These are phyloP conservation scores for Auricularia sp. DNA, from an alignment of 768 basidiomycete species.

Conservation along the genomic window DNA sequence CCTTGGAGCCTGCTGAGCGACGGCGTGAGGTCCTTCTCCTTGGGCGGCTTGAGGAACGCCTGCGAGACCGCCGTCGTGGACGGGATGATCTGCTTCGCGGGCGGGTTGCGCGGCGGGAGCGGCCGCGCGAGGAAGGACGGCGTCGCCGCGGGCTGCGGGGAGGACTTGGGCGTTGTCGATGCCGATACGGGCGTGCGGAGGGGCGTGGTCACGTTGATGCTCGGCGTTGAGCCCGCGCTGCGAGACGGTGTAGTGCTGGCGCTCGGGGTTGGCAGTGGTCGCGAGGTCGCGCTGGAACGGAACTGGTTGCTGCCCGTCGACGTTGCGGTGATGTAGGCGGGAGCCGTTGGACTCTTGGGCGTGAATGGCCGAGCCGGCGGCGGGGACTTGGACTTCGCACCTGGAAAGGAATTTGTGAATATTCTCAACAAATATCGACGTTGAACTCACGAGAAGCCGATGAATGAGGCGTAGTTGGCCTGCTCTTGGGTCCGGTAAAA, in stretches of 20 bases:
- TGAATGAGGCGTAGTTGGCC: background rate
- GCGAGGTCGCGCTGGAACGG: background rate
- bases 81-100: background rate
- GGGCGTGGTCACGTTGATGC: background rate
- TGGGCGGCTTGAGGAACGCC: constrained; percentile 46
- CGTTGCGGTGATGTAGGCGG: background rate
- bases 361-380: background rate
- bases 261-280: background rate
- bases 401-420: no score
- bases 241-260: no score
- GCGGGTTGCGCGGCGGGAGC: background rate
- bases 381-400: background rate
- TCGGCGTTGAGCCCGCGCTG: no score
- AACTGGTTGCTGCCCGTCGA: background rate
- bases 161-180: background rate
- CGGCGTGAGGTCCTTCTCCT: constrained; percentile 64
- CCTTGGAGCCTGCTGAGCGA: constrained; percentile 76
- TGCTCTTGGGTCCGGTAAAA: background rate
- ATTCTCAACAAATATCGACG: no score
- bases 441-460: no score
- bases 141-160: background rate
- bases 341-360: background rate
- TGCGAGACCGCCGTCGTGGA: constrained; percentile 28
- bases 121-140: background rate
- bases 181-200: background rate